A percentile compares a stretch with the other conserved stretches of the same genome.
Evolutionary conservation across 2,329 filamentous ascomycete genomes (phyloP).

Genomic region (Microdochium nivale): DNA sequence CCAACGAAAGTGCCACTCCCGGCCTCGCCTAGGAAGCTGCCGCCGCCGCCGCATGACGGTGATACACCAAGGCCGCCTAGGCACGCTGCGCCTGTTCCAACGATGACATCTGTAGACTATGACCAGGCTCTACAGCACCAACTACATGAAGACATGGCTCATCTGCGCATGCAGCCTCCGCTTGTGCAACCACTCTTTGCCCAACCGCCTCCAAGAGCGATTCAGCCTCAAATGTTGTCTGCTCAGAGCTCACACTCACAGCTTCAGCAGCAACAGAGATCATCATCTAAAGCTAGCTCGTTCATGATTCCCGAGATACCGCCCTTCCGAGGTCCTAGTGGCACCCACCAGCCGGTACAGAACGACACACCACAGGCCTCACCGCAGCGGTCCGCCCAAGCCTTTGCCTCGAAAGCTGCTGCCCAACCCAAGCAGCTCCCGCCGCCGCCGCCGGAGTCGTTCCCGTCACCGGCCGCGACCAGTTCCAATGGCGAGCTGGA

Average conservation of each 20-base stretch:
- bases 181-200: conserved; percentile 8
- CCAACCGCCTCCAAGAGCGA: neutral
- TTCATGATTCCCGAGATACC: conserved; percentile 47
- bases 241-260: conserved; percentile 23
- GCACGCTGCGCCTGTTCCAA: conserved; percentile 36
- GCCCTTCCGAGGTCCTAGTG: conserved; percentile 35
- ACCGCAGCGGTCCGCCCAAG: conserved; percentile 26
- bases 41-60: conserved; percentile 25
- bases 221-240: conserved; percentile 11
- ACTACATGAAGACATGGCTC: conserved; percentile 53
- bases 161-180: conserved; percentile 39
- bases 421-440: conserved; percentile 40
- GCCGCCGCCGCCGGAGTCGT: conserved; percentile 32
- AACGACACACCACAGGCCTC: conserved; percentile 13
- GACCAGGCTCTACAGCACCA: conserved; percentile 53
- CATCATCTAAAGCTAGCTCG: conserved; percentile 27
- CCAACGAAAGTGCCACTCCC: conserved; percentile 55
- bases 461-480: conserved; percentile 46
- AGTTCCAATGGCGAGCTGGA: conserved; percentile 66
- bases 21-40: conserved; percentile 43
- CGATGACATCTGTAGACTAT: conserved; percentile 47
- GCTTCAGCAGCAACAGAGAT: conserved; percentile 23
- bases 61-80: conserved; percentile 38
- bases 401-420: conserved; percentile 42
- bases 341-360: conserved; percentile 16